Evolutionary conservation across 2,329 filamentous ascomycete species (phyloP), one percentile per base, ranked within the genome.

Genomic region (Sarocladiaceae sp.): DNA sequence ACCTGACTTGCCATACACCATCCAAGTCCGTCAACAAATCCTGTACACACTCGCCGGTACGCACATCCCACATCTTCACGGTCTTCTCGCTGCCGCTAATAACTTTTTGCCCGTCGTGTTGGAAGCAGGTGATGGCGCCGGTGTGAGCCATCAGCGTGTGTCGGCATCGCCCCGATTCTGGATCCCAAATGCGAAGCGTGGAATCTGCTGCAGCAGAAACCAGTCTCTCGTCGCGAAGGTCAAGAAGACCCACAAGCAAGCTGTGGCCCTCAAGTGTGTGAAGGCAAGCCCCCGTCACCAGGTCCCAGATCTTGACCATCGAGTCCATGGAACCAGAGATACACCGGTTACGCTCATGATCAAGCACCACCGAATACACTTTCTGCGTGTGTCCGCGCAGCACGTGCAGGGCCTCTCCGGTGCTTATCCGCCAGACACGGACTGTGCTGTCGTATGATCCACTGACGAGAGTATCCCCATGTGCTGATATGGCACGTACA

Each of bases 241-340:
- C 93, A 24, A 98, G 72, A 2, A 98, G 74, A 1, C 93, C 93
- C 15, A 98, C 93, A 12, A 98, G 81, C 10, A 94, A 85, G 15
- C 83, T 85, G 59, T 98, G 93, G 0, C 93, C 93, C 63, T 97
- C 91, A 1, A 98, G 77, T 1, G 88, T 96, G 64, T 91, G 85
- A 10, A 97, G 70, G 53, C 89, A 87, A 1, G 83, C 71, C 1
- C 93, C 93, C 2, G 86, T 93, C 23, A 88, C 82, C 12, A 98
- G 74, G 48, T 91, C 93, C 93, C 93, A 98, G 11, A 98, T 91
- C 66, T 96, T 97, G 59, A 98, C 93, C 51, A 90, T 76, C 50
- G 93, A 95, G 62, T 98, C 93, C 93, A 98, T 98, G 6, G 90
- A 95, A 11, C 93, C 93, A 50, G 90, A 96, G 51, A 98, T 97